phyloP scores from a whole-genome alignment of 768 basidiomycete species.

The Mycena metata region DNA sequence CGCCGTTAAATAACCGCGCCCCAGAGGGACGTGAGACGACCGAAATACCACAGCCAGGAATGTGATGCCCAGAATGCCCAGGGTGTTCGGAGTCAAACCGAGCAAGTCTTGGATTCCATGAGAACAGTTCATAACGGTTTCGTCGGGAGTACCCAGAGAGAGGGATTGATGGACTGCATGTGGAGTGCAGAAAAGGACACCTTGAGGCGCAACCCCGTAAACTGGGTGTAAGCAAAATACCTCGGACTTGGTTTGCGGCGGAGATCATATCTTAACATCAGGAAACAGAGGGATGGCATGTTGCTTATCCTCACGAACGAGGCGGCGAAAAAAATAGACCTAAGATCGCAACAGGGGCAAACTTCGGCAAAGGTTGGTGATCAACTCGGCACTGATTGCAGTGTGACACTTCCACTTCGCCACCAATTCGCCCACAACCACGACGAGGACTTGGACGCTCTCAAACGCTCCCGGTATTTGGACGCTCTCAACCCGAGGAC shows the following conservation, averaged over 20 bases:
- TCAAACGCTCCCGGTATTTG: neutral
- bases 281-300: neutral
- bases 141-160: conserved; percentile 4
- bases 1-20: conserved; percentile 41
- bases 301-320: too few species aligned
- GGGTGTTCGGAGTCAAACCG: conserved; percentile 27
- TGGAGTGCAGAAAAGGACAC: conserved; percentile 9
- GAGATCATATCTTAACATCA: conserved; percentile 30
- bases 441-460: neutral
- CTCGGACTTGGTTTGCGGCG: conserved; percentile 18
- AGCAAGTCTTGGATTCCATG: conserved; percentile 23
- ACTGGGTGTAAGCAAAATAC: neutral
- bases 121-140: conserved; percentile 1
- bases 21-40: conserved; percentile 27
- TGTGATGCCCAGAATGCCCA: conserved; percentile 29
- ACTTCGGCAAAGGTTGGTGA: too few species aligned
- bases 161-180: conserved; percentile 30
- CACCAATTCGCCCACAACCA: too few species aligned
- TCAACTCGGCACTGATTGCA: too few species aligned
- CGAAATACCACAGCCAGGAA: conserved; percentile 10
- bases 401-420: too few species aligned
- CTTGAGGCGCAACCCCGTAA: conserved; percentile 6
- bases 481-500: too few species aligned
- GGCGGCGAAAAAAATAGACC: neutral
- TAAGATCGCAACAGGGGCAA: too few species aligned